These are phyloP conservation scores for Aspergillus nanangensis DNA, from an alignment of 495 filamentous ascomycete species.

Conservation along the genomic window DNA sequence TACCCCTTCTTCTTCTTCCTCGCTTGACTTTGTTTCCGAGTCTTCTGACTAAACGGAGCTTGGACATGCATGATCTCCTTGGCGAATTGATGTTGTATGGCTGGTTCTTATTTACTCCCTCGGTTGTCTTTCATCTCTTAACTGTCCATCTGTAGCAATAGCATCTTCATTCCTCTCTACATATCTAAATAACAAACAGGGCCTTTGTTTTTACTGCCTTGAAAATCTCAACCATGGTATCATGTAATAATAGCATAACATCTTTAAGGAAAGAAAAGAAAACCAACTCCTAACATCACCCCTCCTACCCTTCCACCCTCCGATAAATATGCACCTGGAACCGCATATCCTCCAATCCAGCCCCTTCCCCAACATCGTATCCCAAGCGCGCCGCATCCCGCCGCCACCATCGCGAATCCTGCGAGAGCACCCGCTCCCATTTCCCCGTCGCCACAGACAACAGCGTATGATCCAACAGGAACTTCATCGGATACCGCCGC, in stretches of 20 bases:
- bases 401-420: constrained; percentile 81
- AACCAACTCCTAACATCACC: not conserved
- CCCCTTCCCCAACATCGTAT: constrained; percentile 68
- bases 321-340: constrained; percentile 85
- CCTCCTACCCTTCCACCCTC: constrained; percentile 19
- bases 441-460: constrained; percentile 44
- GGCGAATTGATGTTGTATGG: constrained; percentile 28
- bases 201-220: too few species aligned
- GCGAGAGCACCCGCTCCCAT: constrained; percentile 69
- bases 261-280: not conserved
- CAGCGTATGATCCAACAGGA: constrained; percentile 81
- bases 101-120: constrained; percentile 14
- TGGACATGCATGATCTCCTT: constrained; percentile 27
- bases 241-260: not conserved
- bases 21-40: constrained; percentile 17
- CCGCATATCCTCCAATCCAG: constrained; percentile 81
- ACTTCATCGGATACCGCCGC: constrained; percentile 88
- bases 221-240: too few species aligned
- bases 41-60: constrained; percentile 17
- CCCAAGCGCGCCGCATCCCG: constrained; percentile 57
- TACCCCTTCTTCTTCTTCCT: too few species aligned
- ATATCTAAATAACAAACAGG: constrained; percentile 1
- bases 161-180: constrained; percentile 25
- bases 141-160: constrained; percentile 41
- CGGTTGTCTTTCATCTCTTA: constrained; percentile 7